These are phyloP conservation scores for Thraustotheca clavata DNA, from an alignment of 352 stramenopile genomes.

Conservation along the genomic window DNA sequence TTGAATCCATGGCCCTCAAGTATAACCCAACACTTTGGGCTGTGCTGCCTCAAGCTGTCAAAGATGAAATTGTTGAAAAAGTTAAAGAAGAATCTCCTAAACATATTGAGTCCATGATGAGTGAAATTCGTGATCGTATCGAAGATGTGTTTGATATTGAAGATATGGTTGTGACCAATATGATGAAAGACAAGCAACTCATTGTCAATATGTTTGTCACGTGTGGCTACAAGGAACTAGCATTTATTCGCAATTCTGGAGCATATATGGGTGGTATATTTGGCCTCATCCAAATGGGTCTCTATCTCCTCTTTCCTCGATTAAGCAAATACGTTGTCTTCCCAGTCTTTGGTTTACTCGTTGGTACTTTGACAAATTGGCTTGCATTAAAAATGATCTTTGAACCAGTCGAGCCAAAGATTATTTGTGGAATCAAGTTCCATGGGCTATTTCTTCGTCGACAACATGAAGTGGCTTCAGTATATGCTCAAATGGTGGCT, in stretches of 20 bases:
- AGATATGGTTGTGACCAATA: slow-evolving; percentile 91
- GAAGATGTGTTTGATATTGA: slow-evolving; percentile 95
- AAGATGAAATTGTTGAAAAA: slow-evolving; percentile 90
- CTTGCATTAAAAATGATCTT: slow-evolving; percentile 93
- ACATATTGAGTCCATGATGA: slow-evolving; percentile 92
- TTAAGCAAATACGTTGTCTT: slow-evolving; percentile 78
- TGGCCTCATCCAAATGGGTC: slow-evolving; percentile 78
- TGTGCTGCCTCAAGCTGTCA: slow-evolving; percentile 65
- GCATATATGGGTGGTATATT: slow-evolving; percentile 88
- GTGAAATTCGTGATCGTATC: slow-evolving; percentile 92
- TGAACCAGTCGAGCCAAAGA: slow-evolving; percentile 79
- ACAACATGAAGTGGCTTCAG: slow-evolving; percentile 84
- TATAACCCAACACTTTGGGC: slow-evolving; percentile 82
- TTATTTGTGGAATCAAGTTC: slow-evolving; percentile 84
- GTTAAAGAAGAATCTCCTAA: slow-evolving; percentile 88
- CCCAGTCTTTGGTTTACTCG: slow-evolving; percentile 89
- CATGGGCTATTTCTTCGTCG: slow-evolving; percentile 93
- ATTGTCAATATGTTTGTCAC: slow-evolving; percentile 94
- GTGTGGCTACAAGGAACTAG: slow-evolving; percentile 86
- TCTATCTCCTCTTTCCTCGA: slow-evolving; percentile 77
- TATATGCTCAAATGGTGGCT: slow-evolving; percentile 82
- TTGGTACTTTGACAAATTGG: slow-evolving; percentile 97
- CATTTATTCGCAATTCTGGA: slow-evolving; percentile 88
- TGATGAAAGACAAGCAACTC: slow-evolving; percentile 92
- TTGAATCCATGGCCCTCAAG: slow-evolving; percentile 85